Evolutionary conservation across 306 rosid genomes (phyloP).

Genomic region (Vigna hirtella): DNA sequence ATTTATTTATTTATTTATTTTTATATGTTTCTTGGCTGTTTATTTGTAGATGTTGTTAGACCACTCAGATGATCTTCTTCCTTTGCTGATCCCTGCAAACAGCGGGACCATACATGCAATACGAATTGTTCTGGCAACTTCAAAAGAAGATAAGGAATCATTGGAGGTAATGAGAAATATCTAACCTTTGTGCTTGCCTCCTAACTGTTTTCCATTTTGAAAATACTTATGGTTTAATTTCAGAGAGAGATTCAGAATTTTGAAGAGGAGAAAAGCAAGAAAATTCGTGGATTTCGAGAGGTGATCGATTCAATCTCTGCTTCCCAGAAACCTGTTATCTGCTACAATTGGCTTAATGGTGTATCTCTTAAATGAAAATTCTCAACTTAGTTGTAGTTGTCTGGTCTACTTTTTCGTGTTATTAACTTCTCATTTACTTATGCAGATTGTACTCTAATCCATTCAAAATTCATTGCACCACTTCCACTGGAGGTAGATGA

Average conservation of each 20-base stretch:
- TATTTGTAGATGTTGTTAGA: slow-evolving; percentile 72
- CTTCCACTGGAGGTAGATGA: slow-evolving; percentile 75
- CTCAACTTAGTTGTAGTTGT: slow-evolving; percentile 38
- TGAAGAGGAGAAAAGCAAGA: slow-evolving; percentile 75
- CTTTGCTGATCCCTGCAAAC: slow-evolving; percentile 62
- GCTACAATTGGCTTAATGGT: slow-evolving; percentile 86
- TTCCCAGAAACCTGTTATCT: slow-evolving; percentile 95
- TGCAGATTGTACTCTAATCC: slow-evolving; percentile 85
- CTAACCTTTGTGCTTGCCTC: slow-evolving; percentile 21
- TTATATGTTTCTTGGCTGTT: slow-evolving; percentile 38
- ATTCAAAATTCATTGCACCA: slow-evolving; percentile 80
- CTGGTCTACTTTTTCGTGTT: slow-evolving; percentile 39
- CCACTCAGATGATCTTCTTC: slow-evolving; percentile 70
- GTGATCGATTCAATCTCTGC: slow-evolving; percentile 97
- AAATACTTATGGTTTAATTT: slow-evolving; percentile 33
- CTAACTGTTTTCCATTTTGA: neutral
- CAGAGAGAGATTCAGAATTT: slow-evolving; percentile 68
- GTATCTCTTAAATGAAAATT: slow-evolving; percentile 58
- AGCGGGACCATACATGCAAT: slow-evolving; percentile 64
- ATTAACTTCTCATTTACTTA: slow-evolving; percentile 34
- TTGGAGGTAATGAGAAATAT: slow-evolving; percentile 63
- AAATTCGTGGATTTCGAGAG: slow-evolving; percentile 88
- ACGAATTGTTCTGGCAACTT: slow-evolving; percentile 68
- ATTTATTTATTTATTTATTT: no score
- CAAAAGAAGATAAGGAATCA: slow-evolving; percentile 76